Evolutionary conservation across 2,329 filamentous ascomycete species (phyloP).

Genomic region (Helotiales sp.): DNA sequence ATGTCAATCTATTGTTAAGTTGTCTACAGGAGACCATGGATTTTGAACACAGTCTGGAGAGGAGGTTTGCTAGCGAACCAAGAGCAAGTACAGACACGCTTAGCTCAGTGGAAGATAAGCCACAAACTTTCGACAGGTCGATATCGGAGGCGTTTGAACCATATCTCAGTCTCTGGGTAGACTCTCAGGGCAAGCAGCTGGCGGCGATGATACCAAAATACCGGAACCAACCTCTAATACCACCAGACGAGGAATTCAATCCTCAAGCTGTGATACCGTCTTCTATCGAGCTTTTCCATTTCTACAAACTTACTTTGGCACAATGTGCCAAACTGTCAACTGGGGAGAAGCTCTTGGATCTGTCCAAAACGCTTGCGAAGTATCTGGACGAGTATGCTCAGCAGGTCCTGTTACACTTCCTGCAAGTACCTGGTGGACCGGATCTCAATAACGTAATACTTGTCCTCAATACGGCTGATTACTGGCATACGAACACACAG

Average conservation of each 20-base stretch:
- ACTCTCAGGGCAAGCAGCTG: constrained; percentile 89
- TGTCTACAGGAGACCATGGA: constrained; percentile 95
- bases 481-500: constrained; percentile 90
- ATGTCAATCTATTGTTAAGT: constrained; percentile 84
- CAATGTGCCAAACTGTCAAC: constrained; percentile 97
- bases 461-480: constrained; percentile 94
- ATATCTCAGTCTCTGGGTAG: constrained; percentile 95
- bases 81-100: constrained; percentile 87
- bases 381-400: constrained; percentile 96
- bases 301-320: constrained; percentile 88
- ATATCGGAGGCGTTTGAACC: constrained; percentile 98
- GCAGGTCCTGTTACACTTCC: constrained; percentile 77
- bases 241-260: constrained; percentile 88
- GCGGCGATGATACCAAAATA: constrained; percentile 85
- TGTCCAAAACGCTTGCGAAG: constrained; percentile 83
- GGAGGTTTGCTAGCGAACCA: constrained; percentile 72
- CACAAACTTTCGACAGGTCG: constrained; percentile 79
- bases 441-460: constrained; percentile 75
- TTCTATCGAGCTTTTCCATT: constrained; percentile 95
- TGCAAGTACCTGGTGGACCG: constrained; percentile 51
- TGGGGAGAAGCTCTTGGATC: constrained; percentile 78
- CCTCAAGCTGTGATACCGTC: constrained; percentile 87
- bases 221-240: constrained; percentile 75
- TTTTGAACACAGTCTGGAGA: constrained; percentile 90
- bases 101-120: constrained; percentile 72